Conservation (phyloP, 2,329 filamentous ascomycete genomes). For the Tetracladium maxilliforme region DNA sequence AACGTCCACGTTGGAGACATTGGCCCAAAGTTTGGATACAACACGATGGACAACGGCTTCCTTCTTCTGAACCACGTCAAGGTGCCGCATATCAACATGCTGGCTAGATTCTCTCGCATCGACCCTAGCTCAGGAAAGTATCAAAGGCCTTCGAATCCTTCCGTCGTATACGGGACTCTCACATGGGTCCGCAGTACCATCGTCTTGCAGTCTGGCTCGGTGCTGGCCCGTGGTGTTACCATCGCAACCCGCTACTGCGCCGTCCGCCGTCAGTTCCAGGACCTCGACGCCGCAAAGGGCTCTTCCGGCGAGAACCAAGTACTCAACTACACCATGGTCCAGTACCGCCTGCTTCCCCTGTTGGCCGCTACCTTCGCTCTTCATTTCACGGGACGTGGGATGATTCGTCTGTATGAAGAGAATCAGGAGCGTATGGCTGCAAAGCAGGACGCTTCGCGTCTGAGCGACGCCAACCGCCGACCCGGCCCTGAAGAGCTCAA, state of each 20-base stretch:
- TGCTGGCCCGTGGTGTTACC: conserved; percentile 61
- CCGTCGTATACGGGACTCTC: conserved; percentile 59
- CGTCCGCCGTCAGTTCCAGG: conserved; percentile 65
- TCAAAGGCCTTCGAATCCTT: conserved; percentile 47
- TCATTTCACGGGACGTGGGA: conserved; percentile 63
- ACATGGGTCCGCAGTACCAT: conserved; percentile 64
- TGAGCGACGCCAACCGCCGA: conserved; percentile 29
- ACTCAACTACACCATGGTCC: conserved; percentile 70
- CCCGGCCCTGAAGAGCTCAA: conserved; percentile 55
- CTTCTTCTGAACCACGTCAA: conserved; percentile 64
- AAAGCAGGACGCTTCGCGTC: conserved; percentile 23
- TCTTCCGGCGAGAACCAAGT: conserved; percentile 56
- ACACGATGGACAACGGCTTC: conserved; percentile 75
- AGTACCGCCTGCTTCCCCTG: conserved; percentile 56
- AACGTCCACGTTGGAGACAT: conserved; percentile 67
- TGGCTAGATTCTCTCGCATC: conserved; percentile 55
- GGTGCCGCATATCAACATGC: conserved; percentile 60
- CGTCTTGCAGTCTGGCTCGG: conserved; percentile 56
- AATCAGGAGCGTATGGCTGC: conserved; percentile 61
- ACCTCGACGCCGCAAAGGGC: conserved; percentile 46
- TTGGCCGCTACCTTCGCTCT: conserved; percentile 64
- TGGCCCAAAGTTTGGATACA: conserved; percentile 67
- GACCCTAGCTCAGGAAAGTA: conserved; percentile 57
- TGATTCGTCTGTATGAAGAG: conserved; percentile 60
- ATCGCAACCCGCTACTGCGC: conserved; percentile 64